Base-by-base conservation (phyloP, 2,329 filamentous ascomycete species). In the Fusarium fujikuroi region DNA sequence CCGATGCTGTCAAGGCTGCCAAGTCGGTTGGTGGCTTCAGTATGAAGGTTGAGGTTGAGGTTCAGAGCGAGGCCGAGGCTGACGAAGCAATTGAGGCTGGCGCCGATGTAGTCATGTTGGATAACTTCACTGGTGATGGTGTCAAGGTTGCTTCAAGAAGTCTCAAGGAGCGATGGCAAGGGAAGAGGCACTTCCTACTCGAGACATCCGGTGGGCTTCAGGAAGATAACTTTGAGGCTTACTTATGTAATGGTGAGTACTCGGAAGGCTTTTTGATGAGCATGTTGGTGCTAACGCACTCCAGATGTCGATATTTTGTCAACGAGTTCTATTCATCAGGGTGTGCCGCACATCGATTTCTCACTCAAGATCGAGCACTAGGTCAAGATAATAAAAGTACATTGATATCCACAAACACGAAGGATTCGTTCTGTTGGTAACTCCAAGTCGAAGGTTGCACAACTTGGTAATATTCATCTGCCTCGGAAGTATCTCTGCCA, bases 261-360 rank as follows among this genome's bases (percentile, higher is more conserved):
- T 50, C 16, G 21, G 23, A 28, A 40, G 34, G 23, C 50, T 42
- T 23, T 7, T 47, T 15, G 25, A 12, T 19, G 6, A 9, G 30
- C 23, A 40, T 12, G 30, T 25, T 19, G 11, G 16, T 42, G 58
- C 72, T 75, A 47, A 71, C 40, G n/a, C n/a, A 2, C n/a, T 25
- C 3, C 83, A 88, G 95, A 98, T 83, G 91, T 99, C 75, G 96
- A 99, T 83, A 95, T 99, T 75, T 91, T 98, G 76, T 98, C 95
- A 47, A 98, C 95, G 47, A 98, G 95, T 81, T 95, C 93, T 59
- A 98, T 99, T 79, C 96, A 99, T 79, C 96, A 99, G 84, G 95
- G 96, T 6, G 94, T 97, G 7, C 90, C 93, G 36, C 95, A 98
- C 80, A 91, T 99, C 50, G 96, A 99, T 82, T 98, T 98, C 81